These are phyloP conservation scores for Stygiomarasmius scandens DNA, from an alignment of 1,284 basidiomycete species.

Conservation along the genomic window DNA sequence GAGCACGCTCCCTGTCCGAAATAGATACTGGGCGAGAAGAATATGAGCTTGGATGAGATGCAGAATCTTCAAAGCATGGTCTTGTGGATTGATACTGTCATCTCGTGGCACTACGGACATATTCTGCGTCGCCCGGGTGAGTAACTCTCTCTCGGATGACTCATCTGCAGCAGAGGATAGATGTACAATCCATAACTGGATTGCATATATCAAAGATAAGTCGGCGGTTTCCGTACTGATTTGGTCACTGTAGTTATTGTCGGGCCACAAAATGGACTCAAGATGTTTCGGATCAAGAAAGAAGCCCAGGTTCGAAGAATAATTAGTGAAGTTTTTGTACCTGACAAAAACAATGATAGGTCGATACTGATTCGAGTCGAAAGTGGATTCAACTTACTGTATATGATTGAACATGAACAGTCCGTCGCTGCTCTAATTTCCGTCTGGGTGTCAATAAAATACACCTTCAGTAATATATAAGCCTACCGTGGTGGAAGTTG, in stretches of 20 bases:
- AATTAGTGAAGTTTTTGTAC: neutral
- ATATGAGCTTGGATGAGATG: neutral
- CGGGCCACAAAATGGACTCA: neutral
- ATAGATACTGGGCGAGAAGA: neutral
- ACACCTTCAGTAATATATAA: no score
- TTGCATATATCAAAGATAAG: neutral
- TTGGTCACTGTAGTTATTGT: neutral
- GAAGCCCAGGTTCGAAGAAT: neutral
- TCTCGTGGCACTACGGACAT: neutral
- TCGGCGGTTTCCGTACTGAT: neutral
- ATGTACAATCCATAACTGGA: neutral
- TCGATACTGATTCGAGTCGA: no score
- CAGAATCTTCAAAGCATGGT: neutral
- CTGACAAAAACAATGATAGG: neutral
- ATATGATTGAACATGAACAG: no score
- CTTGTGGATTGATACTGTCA: neutral
- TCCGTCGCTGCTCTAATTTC: no score
- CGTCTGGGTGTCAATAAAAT: no score
- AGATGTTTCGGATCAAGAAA: neutral
- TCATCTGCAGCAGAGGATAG: neutral
- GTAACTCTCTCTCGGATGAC: neutral
- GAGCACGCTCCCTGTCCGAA: neutral
- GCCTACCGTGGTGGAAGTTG: no score
- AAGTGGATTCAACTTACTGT: no score
- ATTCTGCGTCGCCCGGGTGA: neutral